These are phyloP conservation scores for Leishmania mexicana DNA, from an alignment of 208 protist species.

Conservation along the genomic window DNA sequence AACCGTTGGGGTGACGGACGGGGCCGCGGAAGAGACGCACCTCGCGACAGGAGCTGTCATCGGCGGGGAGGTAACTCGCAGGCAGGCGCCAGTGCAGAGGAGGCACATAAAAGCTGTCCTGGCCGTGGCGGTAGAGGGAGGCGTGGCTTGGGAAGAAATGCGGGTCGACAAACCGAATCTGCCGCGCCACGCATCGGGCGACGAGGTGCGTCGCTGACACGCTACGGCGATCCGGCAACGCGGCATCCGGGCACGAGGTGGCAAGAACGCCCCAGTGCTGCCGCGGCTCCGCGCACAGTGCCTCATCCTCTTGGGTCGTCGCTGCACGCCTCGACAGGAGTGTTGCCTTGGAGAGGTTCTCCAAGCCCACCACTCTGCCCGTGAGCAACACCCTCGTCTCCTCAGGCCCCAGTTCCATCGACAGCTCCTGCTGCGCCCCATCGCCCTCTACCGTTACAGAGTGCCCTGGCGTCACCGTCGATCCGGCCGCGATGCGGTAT, in stretches of 20 bases:
- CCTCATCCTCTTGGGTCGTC: conserved; percentile 15
- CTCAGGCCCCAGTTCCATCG: conserved; percentile 45
- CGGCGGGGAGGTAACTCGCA: conserved; percentile 38
- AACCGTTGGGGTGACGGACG: conserved; percentile 31
- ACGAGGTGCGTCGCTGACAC: conserved; percentile 20
- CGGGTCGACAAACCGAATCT: conserved; percentile 58
- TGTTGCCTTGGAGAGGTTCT: conserved; percentile 33
- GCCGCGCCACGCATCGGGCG: conserved; percentile 32
- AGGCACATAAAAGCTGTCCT: conserved; percentile 30
- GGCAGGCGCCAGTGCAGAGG: conserved; percentile 54
- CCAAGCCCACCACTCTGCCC: conserved; percentile 54
- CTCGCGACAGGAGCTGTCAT: conserved; percentile 28
- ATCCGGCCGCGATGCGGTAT: conserved; percentile 42
- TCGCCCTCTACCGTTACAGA: background rate
- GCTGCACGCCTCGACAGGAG: conserved; percentile 19
- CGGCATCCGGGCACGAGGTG: conserved; percentile 15
- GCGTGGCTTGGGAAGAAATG: conserved; percentile 44
- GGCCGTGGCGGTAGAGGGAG: conserved; percentile 33
- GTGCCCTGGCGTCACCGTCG: conserved; percentile 36
- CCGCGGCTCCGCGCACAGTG: conserved; percentile 18
- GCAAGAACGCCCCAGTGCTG: conserved; percentile 29
- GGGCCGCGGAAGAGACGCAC: conserved; percentile 56
- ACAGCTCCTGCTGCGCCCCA: conserved; percentile 25
- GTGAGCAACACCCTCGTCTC: conserved; percentile 48
- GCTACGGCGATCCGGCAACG: conserved; percentile 3